Percentiles rank a stretch among this genome's conserved stretches.
Evolutionary conservation across 768 basidiomycete species (phyloP).

Genomic region (Chalciporus pseudorubinellus): DNA sequence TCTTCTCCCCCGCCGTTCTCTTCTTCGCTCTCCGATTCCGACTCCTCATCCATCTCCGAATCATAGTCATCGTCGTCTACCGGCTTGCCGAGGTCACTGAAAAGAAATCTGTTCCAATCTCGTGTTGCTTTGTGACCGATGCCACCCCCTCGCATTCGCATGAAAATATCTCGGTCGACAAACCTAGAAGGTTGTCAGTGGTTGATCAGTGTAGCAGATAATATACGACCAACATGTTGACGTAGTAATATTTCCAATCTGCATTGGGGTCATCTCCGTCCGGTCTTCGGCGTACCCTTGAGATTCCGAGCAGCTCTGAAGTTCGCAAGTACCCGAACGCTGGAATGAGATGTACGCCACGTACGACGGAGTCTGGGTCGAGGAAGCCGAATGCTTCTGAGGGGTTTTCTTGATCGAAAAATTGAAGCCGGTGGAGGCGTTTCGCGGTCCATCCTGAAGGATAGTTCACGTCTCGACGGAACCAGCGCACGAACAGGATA

Average conservation of each 20-base stretch:
- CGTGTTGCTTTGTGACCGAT: conserved; percentile 28
- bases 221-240: conserved; percentile 35
- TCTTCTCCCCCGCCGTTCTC: too few species aligned
- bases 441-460: conserved; percentile 25
- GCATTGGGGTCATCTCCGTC: not conserved
- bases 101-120: conserved; percentile 7
- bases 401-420: conserved; percentile 28
- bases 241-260: conserved; percentile 33
- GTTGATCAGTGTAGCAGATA: conserved; percentile 6
- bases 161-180: conserved; percentile 8
- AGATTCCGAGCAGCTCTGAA: conserved; percentile 2
- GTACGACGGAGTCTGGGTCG: conserved; percentile 40
- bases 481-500: conserved; percentile 44
- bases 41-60: not conserved
- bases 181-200: not conserved
- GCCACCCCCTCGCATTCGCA: conserved; percentile 27
- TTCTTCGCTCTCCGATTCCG: not conserved
- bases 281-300: not conserved
- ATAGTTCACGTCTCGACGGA: conserved; percentile 27
- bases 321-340: conserved; percentile 28
- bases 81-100: too few species aligned
- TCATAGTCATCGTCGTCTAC: too few species aligned
- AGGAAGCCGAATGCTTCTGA: conserved; percentile 43
- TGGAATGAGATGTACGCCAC: conserved; percentile 43
- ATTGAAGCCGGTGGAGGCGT: conserved; percentile 38